Base-by-base conservation (phyloP, 345 rosid species). In the Raphanus raphanistrum region DNA sequence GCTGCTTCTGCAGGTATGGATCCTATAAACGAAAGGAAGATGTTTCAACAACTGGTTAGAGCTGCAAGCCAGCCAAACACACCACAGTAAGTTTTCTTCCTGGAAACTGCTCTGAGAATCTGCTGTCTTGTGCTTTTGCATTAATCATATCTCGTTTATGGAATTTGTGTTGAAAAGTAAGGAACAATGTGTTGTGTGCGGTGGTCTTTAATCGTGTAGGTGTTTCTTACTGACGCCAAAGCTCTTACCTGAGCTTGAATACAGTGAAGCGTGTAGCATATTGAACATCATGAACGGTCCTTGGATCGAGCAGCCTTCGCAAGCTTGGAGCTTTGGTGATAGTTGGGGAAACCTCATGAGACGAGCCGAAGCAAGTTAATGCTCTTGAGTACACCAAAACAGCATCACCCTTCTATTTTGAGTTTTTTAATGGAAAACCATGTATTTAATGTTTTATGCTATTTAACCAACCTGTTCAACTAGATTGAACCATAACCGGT, bases 21-120 rank as follows among this genome's bases (percentile, higher is more conserved):
- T 79, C 98, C 97, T 4, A 82, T 92, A 75, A 94, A 94, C 57
- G 98, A 94, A 84, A 86, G 98, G 68, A 94, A 94, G 84, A 94
- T 94, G 98, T 92, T 94, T 87, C 98, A 94, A 81, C 98, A 94
- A 66, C 79, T 94, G 80, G 98, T 92, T 45, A 88, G 94, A 85
- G 97, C 97, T 75, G 96, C 98, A 45, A 94, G 96, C 71, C 97
- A 92, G 81, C 90, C 87, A 1, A 89, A 89, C 79, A 94, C 98
- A 59, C 98, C 98, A 36, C 98, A 92, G 98, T 94, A 87, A 80
- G 77, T 54, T 59, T 12, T 54, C 26, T 12, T 43, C 25, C 52
- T 76, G 58, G 26, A 52, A 69, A 77, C 25, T 71, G 45, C 71
- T n/a, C 52, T 48, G 54, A 48, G 54, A 48, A 45, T 48, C 54